phyloP scores from a whole-genome alignment of 1,284 basidiomycete genomes.

The Phylloboletellus chloephorus region DNA sequence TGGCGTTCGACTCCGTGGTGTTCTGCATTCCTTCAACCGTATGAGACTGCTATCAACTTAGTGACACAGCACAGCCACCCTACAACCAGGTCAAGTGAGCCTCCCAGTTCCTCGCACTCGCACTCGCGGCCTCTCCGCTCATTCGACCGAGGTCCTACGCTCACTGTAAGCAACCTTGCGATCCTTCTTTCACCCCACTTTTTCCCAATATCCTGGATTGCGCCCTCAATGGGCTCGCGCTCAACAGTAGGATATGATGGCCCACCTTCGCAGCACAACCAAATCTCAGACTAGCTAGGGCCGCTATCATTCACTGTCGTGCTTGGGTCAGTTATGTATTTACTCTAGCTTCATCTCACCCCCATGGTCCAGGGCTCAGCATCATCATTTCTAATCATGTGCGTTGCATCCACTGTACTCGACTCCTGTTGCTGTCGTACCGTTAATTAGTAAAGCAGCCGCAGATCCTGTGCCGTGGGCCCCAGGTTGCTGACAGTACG shows the following conservation, averaged over 20 bases:
- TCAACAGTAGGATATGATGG: not conserved
- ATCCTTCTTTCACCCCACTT: no score
- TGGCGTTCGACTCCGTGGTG: conserved; percentile 11
- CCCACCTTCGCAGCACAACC: not conserved
- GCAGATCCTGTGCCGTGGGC: not conserved
- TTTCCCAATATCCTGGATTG: no score
- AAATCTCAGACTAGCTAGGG: conserved; percentile 4
- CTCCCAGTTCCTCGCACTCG: no score
- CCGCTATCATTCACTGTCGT: conserved; percentile 7
- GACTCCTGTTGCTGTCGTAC: conserved; percentile 1
- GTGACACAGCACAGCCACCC: conserved; percentile 15
- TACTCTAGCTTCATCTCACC: not conserved
- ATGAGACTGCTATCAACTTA: not conserved
- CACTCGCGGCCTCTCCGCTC: no score
- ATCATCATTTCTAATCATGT: conserved; percentile 9
- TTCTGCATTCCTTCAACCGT: conserved; percentile 13
- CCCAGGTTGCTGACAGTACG: no score
- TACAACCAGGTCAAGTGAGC: no score
- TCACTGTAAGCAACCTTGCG: no score
- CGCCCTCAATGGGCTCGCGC: no score
- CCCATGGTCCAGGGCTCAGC: conserved; percentile 7
- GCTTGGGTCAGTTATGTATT: conserved; percentile 6
- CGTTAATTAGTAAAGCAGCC: conserved; percentile 8
- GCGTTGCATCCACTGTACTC: not conserved
- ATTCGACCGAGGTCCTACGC: no score